Conservation (phyloP, 2,329 filamentous ascomycete genomes). For the Curvularia verruculosa region DNA sequence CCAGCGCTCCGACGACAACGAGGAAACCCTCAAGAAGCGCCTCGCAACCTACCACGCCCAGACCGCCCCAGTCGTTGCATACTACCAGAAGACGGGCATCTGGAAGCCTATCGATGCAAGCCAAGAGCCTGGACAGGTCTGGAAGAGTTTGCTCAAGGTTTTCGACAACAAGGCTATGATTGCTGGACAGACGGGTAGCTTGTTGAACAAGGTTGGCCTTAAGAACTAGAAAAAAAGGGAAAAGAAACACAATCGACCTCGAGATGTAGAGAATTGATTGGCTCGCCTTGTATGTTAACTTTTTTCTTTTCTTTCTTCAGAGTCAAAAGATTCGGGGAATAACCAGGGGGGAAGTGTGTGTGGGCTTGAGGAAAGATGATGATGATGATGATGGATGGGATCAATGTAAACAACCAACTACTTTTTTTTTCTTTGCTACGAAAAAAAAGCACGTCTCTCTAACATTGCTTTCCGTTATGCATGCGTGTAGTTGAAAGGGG, state of each 20-base stretch:
- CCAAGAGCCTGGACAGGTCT: conserved; percentile 93
- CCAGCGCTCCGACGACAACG: conserved; percentile 97
- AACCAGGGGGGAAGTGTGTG: too few relatives aligned
- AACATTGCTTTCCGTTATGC: too few relatives aligned
- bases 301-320: too few relatives aligned
- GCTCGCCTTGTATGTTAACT: too few relatives aligned
- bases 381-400: too few relatives aligned
- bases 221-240: too few relatives aligned
- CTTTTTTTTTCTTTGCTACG: conserved; percentile 23
- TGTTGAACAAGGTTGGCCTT: conserved; percentile 62
- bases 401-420: too few relatives aligned
- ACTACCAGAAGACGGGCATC: conserved; percentile 97
- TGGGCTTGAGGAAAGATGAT: too few relatives aligned
- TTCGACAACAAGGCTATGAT: conserved; percentile 66
- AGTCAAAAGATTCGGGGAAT: neutral
- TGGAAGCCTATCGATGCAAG: conserved; percentile 95
- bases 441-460: too few relatives aligned
- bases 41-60: conserved; percentile 92
- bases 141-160: conserved; percentile 87
- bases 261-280: too few relatives aligned
- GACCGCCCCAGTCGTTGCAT: conserved; percentile 88
- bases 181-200: conserved; percentile 49
- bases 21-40: conserved; percentile 93
- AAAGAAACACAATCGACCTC: too few relatives aligned
- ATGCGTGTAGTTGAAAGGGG: conserved; percentile 23